phyloP scores from a whole-genome alignment of 768 basidiomycete species.

The Rossbeevera mucosa region DNA sequence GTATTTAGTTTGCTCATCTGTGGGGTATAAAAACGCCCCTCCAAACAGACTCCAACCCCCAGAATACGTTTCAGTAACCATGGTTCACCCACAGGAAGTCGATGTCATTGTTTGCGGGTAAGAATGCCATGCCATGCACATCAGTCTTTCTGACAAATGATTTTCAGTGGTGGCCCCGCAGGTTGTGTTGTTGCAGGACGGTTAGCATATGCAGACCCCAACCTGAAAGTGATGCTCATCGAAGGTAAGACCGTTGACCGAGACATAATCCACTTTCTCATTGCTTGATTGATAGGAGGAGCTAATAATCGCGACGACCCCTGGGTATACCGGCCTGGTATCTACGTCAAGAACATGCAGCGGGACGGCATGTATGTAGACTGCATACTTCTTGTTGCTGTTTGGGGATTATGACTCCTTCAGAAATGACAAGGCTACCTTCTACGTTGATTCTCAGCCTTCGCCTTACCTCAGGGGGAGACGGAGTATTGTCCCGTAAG shows the following conservation, averaged over 20 bases:
- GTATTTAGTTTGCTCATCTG: conserved; percentile 3
- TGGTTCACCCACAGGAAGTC: conserved; percentile 63
- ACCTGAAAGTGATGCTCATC: conserved; percentile 69
- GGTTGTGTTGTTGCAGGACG: conserved; percentile 65
- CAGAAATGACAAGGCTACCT: conserved; percentile 71
- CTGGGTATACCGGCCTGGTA: conserved; percentile 70
- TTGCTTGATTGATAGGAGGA: conserved; percentile 39
- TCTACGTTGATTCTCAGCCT: conserved; percentile 58
- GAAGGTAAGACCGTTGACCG: conserved; percentile 42
- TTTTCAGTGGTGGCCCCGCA: conserved; percentile 54
- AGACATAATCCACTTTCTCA: neutral
- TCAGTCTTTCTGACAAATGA: conserved; percentile 5
- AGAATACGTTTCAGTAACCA: conserved; percentile 13
- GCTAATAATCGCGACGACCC: conserved; percentile 71
- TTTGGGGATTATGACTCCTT: neutral
- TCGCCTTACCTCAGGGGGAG: conserved; percentile 59
- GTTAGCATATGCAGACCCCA: conserved; percentile 67
- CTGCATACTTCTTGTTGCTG: neutral
- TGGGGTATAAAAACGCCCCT: conserved; percentile 12
- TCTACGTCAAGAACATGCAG: conserved; percentile 71
- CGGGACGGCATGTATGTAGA: conserved; percentile 55
- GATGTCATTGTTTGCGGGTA: conserved; percentile 65
- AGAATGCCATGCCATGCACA: conserved; percentile 1
- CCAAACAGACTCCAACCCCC: neutral
- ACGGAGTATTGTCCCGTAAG: conserved; percentile 64